A percentile compares a stretch with the other conserved stretches of the same genome.
Evolutionary conservation across 768 basidiomycete species (phyloP).

Genomic region (Vishniacozyma victoriae): DNA sequence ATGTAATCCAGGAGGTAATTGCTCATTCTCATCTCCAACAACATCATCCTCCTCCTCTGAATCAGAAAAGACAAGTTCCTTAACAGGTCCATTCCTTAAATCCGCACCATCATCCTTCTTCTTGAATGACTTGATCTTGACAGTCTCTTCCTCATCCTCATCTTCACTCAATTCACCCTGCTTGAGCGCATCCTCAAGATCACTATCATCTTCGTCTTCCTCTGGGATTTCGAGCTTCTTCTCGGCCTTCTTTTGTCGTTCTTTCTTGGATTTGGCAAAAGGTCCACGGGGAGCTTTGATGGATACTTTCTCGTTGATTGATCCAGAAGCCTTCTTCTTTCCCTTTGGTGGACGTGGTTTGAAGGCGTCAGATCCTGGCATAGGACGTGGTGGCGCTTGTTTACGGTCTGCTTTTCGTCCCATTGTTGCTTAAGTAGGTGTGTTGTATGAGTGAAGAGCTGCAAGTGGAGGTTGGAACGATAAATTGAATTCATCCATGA

Average conservation of each 20-base stretch:
- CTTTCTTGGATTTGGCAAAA: slow-evolving; percentile 22
- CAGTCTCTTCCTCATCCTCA: slow-evolving; percentile 35
- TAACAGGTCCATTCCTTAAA: slow-evolving; percentile 23
- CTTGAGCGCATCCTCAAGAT: slow-evolving; percentile 37
- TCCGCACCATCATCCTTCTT: slow-evolving; percentile 29
- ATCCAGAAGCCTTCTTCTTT: too few relatives aligned
- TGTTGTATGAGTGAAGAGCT: too few relatives aligned
- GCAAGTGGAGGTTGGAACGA: too few relatives aligned
- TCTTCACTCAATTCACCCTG: slow-evolving; percentile 36
- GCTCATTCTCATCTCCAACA: slow-evolving; percentile 29
- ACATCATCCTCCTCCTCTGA: slow-evolving; percentile 27
- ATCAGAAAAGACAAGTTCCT: slow-evolving; percentile 39
- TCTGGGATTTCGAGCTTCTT: slow-evolving; percentile 6
- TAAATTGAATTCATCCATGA: too few relatives aligned
- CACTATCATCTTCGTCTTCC: slow-evolving; percentile 34
- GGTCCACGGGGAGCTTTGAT: slow-evolving; percentile 24
- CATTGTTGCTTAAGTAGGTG: slow-evolving; percentile 32
- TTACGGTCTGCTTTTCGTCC: slow-evolving; percentile 45
- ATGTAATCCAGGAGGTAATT: slow-evolving; percentile 26
- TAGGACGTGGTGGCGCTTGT: slow-evolving; percentile 35
- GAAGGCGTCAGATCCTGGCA: slow-evolving; percentile 40
- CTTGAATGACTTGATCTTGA: slow-evolving; percentile 34
- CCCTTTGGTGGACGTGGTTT: too few relatives aligned
- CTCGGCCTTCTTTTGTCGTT: slow-evolving; percentile 20
- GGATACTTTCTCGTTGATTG: slow-evolving; percentile 21